Evolutionary conservation across 2,329 filamentous ascomycete species (phyloP), one percentile per base, ranked within the genome.

Genomic region (Ophiostoma ulmi): DNA sequence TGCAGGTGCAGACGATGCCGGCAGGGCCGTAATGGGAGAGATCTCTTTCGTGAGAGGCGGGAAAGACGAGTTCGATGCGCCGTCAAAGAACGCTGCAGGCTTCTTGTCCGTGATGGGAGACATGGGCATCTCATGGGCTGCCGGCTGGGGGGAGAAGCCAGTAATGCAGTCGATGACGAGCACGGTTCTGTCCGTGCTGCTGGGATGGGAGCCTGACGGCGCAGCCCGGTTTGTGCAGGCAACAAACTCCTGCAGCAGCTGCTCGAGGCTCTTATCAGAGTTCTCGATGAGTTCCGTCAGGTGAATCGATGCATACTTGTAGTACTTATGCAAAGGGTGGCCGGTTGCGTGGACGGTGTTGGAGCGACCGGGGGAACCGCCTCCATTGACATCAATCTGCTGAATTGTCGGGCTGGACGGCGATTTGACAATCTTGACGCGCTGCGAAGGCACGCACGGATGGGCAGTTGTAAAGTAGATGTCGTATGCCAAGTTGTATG

Each of bases 401-500:
- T 85, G 85, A 69, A 87, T 86, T 1, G 84, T 86, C 26, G 87
- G 86, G 75, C 86, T 89, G 0, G 84, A 83, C 0, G 86, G 85
- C 17, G 86, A 87, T 76, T 85, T 87, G 68, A 89, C 76, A 70
- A 89, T 84, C 73, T 83, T 85, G 2, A 87, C 84, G 70, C 84
- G 82, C 68, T 82, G 82, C 1, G 86, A 87, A 1, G 86, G 84
- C 5, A 86, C 83, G 74, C 88, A 91, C 0, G 88, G 88, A 74
- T 90, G 87, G 0, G 87, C 87, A 0, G 88, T 90, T 22, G 90
- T 86, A 76, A 90, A 90, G 74, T 85, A 85, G 31, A 90, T 82
- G 71, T 90, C 88, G 73, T 87, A 85, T 6, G 79, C 78, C 11
- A 91, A 77, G 0, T 81, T 75, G 69, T 84, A 81, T 1, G 80